A percentile compares a stretch with the other conserved stretches of the same genome.
Conservation (phyloP, 106 monocot species). For the Dioscorea alata region DNA sequence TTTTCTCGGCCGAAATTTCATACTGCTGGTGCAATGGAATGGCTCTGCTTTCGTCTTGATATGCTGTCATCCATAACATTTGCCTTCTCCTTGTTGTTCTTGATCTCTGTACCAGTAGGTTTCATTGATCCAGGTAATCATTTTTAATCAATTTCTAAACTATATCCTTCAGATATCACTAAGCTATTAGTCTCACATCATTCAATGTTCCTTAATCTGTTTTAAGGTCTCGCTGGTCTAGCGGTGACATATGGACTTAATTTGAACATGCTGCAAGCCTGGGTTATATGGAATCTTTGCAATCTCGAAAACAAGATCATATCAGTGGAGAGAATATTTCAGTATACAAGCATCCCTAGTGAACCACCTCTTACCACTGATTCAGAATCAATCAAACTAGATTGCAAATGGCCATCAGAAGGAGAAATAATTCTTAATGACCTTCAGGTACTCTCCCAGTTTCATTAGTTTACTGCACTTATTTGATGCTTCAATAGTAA, state of each 20-base stretch:
- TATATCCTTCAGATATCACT: background rate
- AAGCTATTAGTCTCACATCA: background rate
- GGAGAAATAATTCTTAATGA: constrained; percentile 53
- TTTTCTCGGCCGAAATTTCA: constrained; percentile 62
- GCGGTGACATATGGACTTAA: constrained; percentile 84
- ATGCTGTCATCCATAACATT: constrained; percentile 57
- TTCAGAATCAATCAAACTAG: constrained; percentile 34
- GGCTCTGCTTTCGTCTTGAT: constrained; percentile 65
- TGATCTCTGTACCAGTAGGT: constrained; percentile 55
- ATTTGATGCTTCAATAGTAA: too few relatives aligned
- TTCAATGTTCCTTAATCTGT: background rate
- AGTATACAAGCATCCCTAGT: constrained; percentile 66
- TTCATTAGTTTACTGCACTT: background rate
- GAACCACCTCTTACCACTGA: constrained; percentile 62
- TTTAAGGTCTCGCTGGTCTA: constrained; percentile 68
- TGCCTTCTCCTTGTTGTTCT: constrained; percentile 66
- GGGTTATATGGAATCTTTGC: constrained; percentile 66
- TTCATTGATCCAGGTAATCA: constrained; percentile 63
- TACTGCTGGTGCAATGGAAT: constrained; percentile 56
- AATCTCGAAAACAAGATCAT: constrained; percentile 75
- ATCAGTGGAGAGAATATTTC: constrained; percentile 86
- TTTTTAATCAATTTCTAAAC: background rate
- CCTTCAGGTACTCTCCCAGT: constrained; percentile 40
- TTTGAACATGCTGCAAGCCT: constrained; percentile 65
- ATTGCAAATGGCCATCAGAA: constrained; percentile 51